Conservation (phyloP, 306 rosid genomes). For the Datisca glomerata region DNA sequence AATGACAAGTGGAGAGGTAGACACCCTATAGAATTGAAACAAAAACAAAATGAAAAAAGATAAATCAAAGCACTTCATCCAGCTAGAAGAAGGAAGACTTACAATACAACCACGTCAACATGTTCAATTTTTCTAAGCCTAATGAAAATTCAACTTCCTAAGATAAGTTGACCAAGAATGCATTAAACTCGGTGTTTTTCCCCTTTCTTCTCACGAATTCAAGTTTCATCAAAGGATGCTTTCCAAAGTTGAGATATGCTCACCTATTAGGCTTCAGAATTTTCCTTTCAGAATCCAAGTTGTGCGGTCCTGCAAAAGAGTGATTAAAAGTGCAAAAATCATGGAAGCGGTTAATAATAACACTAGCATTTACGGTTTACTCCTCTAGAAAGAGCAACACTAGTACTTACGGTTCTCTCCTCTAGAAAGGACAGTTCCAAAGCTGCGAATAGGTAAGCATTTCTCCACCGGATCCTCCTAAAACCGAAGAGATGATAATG, state of each 20-base stretch:
- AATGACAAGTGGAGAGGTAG: slow-evolving; percentile 32
- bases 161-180: no score
- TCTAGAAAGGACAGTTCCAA: slow-evolving; percentile 73
- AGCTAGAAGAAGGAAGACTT: no score
- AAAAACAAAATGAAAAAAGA: neutral
- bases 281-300: slow-evolving; percentile 25
- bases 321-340: slow-evolving; percentile 9
- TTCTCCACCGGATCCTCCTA: slow-evolving; percentile 50
- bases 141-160: no score
- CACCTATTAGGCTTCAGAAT: slow-evolving; percentile 47
- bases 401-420: slow-evolving; percentile 49
- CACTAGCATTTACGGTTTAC: neutral
- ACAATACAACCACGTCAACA: no score
- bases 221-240: no score
- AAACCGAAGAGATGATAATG: no score
- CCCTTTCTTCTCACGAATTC: no score
- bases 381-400: no score
- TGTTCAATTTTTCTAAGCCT: neutral
- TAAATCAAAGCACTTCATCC: neutral
- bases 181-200: no score
- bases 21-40: neutral
- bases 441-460: slow-evolving; percentile 48
- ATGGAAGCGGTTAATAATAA: no score
- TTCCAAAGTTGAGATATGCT: no score
- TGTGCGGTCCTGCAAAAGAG: slow-evolving; percentile 35